phyloP scores from a whole-genome alignment of 2,329 filamentous ascomycete species.

The Didymella pinodella region DNA sequence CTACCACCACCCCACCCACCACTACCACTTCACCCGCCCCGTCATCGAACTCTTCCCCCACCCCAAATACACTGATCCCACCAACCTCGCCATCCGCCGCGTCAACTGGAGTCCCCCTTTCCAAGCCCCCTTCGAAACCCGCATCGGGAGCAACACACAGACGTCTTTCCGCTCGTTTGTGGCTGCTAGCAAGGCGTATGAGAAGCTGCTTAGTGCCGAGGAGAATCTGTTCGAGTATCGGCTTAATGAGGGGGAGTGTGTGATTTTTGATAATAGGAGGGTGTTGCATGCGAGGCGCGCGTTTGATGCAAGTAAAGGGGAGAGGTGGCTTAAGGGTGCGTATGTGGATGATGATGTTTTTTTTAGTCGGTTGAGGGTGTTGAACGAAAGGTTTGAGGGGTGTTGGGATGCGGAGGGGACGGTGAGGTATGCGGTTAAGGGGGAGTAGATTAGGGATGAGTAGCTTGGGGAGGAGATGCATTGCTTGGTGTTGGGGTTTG shows the following conservation, averaged over 20 bases:
- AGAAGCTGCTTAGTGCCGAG: constrained; percentile 64
- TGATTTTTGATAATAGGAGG: constrained; percentile 89
- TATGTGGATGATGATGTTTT: constrained; percentile 78
- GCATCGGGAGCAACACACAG: constrained; percentile 42
- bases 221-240: constrained; percentile 72
- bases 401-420: constrained; percentile 48
- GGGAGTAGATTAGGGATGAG: too few relatives aligned
- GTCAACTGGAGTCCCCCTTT: constrained; percentile 83
- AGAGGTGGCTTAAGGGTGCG: constrained; percentile 83
- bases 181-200: constrained; percentile 63
- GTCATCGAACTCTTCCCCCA: constrained; percentile 60
- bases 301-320: constrained; percentile 73
- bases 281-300: constrained; percentile 82
- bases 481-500: constrained; percentile 10
- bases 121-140: constrained; percentile 64
- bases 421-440: constrained; percentile 28
- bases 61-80: constrained; percentile 38
- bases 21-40: constrained; percentile 67
- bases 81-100: constrained; percentile 48
- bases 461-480: background rate
- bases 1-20: constrained; percentile 68
- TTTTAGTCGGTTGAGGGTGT: constrained; percentile 55
- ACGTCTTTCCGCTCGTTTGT: constrained; percentile 42
- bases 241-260: constrained; percentile 82
- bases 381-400: constrained; percentile 49